Conservation (phyloP, 495 filamentous ascomycete species). For the Podospora fimiseda region DNA sequence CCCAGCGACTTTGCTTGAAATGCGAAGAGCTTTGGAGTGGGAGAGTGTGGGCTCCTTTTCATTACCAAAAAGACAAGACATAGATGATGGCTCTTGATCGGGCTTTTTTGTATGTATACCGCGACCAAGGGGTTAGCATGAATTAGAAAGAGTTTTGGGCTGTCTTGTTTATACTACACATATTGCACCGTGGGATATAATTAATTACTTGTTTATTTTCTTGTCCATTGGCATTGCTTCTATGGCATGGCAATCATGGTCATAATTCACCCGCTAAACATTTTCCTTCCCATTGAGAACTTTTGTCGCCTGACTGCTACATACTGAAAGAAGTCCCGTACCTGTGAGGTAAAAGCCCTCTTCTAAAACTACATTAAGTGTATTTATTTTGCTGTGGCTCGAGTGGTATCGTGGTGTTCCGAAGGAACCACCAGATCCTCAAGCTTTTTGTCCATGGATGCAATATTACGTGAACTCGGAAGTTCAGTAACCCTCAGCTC, state of each 20-base stretch:
- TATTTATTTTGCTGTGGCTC: background rate
- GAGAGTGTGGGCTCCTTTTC: slow-evolving; percentile 27
- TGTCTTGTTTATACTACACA: too few relatives aligned
- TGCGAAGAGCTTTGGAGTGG: background rate
- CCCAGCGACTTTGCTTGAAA: background rate
- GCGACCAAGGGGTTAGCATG: too few relatives aligned
- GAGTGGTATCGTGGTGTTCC: too few relatives aligned
- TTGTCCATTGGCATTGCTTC: too few relatives aligned
- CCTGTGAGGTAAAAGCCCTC: slow-evolving; percentile 4
- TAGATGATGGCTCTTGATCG: slow-evolving; percentile 2
- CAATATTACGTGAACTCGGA: background rate
- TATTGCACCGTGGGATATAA: too few relatives aligned
- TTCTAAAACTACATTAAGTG: slow-evolving; percentile 18
- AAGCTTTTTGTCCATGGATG: background rate
- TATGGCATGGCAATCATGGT: background rate
- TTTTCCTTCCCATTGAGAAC: slow-evolving; percentile 7
- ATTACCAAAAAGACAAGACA: slow-evolving; percentile 12
- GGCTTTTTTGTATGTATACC: too few relatives aligned
- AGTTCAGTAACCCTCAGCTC: slow-evolving; percentile 54
- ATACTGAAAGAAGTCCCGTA: slow-evolving; percentile 4
- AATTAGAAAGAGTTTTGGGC: too few relatives aligned
- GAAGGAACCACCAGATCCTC: background rate
- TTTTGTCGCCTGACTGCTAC: slow-evolving; percentile 11
- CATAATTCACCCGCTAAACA: background rate
- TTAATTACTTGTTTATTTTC: too few relatives aligned